A percentile compares a stretch with the other conserved stretches of the same genome.
Evolutionary conservation across 768 basidiomycete genomes (phyloP).

Genomic region (Boletus pseudo-olivaceus): DNA sequence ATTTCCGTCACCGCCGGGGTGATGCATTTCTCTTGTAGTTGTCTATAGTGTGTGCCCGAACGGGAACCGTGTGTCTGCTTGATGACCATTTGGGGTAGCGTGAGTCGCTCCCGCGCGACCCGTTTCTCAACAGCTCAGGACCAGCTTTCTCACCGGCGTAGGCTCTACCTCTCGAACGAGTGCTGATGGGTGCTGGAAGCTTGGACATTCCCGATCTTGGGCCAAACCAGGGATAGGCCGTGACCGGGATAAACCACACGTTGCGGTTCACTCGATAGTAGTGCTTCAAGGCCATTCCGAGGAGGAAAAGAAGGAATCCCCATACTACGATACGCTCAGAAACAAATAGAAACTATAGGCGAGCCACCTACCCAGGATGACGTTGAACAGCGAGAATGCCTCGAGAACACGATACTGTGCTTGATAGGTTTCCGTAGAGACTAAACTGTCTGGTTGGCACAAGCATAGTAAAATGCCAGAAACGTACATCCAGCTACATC

Average conservation of each 20-base stretch:
- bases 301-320: constrained; percentile 45
- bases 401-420: constrained; percentile 85
- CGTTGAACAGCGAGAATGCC: constrained; percentile 77
- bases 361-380: constrained; percentile 54
- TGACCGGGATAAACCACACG: constrained; percentile 71
- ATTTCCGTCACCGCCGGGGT: constrained; percentile 40
- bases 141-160: constrained; percentile 27
- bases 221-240: constrained; percentile 70
- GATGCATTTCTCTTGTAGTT: constrained; percentile 41
- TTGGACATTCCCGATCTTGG: constrained; percentile 35
- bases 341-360: not conserved
- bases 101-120: constrained; percentile 19
- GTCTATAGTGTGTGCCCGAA: constrained; percentile 30
- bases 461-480: not conserved
- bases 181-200: constrained; percentile 41
- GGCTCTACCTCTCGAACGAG: constrained; percentile 36
- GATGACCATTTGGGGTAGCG: constrained; percentile 21
- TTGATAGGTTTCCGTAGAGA: constrained; percentile 82
- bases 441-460: constrained; percentile 35
- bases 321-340: constrained; percentile 37
- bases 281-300: constrained; percentile 42
- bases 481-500: constrained; percentile 65
- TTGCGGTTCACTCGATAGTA: constrained; percentile 40
- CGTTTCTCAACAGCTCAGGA: constrained; percentile 20
- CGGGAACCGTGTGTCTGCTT: constrained; percentile 19